These are phyloP conservation scores for Ramularia collo-cygni DNA, from an alignment of 2,329 filamentous ascomycete genomes.

Conservation along the genomic window DNA sequence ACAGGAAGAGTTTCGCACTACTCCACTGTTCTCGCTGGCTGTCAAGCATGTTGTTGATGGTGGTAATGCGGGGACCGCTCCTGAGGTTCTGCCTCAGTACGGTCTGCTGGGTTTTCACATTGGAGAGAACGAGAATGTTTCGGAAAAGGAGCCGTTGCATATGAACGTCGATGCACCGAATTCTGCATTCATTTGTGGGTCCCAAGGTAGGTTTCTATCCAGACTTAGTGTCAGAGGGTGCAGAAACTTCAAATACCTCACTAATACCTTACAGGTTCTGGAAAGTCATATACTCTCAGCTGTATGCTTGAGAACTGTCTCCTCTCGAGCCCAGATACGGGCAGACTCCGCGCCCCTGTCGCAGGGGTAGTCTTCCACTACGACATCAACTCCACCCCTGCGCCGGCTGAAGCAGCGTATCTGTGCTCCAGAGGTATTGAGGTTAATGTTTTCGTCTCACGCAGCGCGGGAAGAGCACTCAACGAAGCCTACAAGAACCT, in stretches of 20 bases:
- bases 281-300: conserved; percentile 55
- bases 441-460: conserved; percentile 47
- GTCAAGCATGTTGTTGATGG: conserved; percentile 18
- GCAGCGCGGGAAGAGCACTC: conserved; percentile 41
- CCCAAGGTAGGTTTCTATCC: conserved; percentile 44
- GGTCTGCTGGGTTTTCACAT: conserved; percentile 22
- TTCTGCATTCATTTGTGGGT: conserved; percentile 57
- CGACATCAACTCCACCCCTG: conserved; percentile 44
- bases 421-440: conserved; percentile 43
- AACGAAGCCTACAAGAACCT: conserved; percentile 37
- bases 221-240: not conserved
- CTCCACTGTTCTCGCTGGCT: conserved; percentile 22
- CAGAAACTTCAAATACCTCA: no score
- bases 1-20: conserved; percentile 18
- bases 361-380: conserved; percentile 56
- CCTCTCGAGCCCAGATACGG: conserved; percentile 36
- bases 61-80: not conserved
- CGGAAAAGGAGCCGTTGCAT: conserved; percentile 31
- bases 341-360: conserved; percentile 45
- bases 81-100: conserved; percentile 19
- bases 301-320: conserved; percentile 56
- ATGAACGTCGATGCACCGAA: conserved; percentile 51
- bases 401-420: conserved; percentile 50
- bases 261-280: conserved; percentile 22
- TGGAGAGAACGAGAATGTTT: conserved; percentile 9